phyloP scores from a whole-genome alignment of 2,329 filamentous ascomycete genomes.

The Talaromyces sp. region DNA sequence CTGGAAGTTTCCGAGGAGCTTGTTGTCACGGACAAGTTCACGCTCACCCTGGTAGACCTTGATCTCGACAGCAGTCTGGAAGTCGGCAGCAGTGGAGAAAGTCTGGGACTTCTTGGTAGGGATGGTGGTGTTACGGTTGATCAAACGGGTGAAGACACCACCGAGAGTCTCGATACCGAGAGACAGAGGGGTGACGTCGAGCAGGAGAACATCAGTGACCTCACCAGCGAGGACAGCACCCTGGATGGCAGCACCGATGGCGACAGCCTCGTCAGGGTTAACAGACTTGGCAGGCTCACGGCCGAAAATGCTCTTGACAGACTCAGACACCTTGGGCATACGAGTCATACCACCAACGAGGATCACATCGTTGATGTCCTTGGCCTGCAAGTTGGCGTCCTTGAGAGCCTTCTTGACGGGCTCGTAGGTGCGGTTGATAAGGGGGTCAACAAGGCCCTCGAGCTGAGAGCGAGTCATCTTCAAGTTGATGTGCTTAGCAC shows the following conservation, averaged over 20 bases:
- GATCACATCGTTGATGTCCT: constrained; percentile 96
- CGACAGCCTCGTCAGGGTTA: constrained; percentile 97
- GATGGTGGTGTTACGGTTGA: constrained; percentile 99
- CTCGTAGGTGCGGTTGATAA: constrained; percentile 81
- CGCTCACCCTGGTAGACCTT: constrained; percentile 99
- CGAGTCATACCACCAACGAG: constrained; percentile 98
- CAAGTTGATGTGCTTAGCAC: constrained; percentile 96
- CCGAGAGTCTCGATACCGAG: constrained; percentile 98
- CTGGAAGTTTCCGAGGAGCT: constrained; percentile 98
- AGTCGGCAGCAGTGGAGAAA: constrained; percentile 96
- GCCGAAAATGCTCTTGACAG: constrained; percentile 94
- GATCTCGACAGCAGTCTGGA: constrained; percentile 98
- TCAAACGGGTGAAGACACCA: constrained; percentile 95
- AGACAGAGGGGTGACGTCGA: constrained; percentile 92
- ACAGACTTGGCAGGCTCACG: constrained; percentile 96
- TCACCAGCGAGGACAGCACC: constrained; percentile 95
- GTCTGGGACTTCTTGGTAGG: constrained; percentile 99
- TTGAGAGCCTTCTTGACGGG: constrained; percentile 94
- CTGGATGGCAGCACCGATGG: constrained; percentile 95
- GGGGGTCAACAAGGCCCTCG: constrained; percentile 84
- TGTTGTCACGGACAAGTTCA: constrained; percentile 98
- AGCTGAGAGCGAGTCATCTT: constrained; percentile 92
- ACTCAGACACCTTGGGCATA: constrained; percentile 97
- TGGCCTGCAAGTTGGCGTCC: constrained; percentile 84
- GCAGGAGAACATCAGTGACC: constrained; percentile 90